These are phyloP conservation scores for Penicillium psychrofluorescens DNA, from an alignment of 495 filamentous ascomycete genomes.

Conservation along the genomic window DNA sequence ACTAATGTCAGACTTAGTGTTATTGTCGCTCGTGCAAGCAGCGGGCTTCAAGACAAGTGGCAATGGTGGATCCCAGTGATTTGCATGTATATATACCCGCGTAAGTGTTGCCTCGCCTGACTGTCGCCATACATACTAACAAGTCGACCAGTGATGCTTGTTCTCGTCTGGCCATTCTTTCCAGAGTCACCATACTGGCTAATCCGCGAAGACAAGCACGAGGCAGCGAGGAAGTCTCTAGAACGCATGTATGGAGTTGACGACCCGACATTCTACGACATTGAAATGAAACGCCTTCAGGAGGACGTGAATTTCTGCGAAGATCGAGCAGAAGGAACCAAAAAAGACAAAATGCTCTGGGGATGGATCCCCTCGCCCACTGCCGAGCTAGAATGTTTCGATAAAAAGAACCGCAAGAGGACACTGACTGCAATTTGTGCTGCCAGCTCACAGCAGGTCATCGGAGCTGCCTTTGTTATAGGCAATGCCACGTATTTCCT, in stretches of 20 bases:
- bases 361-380: constrained; percentile 3
- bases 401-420: constrained; percentile 10
- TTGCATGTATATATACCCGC: constrained; percentile 15
- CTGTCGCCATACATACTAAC: not conserved
- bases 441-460: constrained; percentile 9
- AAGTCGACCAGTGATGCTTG: constrained; percentile 7
- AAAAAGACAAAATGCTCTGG: not conserved
- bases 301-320: constrained; percentile 1
- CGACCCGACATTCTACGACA: constrained; percentile 9
- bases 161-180: constrained; percentile 11
- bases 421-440: constrained; percentile 14
- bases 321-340: not conserved
- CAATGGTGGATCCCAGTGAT: constrained; percentile 19
- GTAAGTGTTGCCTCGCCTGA: constrained; percentile 1
- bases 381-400: constrained; percentile 12
- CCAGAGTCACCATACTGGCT: constrained; percentile 19
- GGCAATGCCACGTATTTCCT: constrained; percentile 19
- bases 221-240: constrained; percentile 2
- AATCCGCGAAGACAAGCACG: constrained; percentile 4
- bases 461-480: constrained; percentile 18
- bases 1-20: too few species aligned
- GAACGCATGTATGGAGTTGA: constrained; percentile 8
- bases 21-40: too few species aligned
- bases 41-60: not conserved
- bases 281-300: constrained; percentile 9